phyloP scores from a whole-genome alignment of 768 basidiomycete species.

The Lactifluus piperatus region DNA sequence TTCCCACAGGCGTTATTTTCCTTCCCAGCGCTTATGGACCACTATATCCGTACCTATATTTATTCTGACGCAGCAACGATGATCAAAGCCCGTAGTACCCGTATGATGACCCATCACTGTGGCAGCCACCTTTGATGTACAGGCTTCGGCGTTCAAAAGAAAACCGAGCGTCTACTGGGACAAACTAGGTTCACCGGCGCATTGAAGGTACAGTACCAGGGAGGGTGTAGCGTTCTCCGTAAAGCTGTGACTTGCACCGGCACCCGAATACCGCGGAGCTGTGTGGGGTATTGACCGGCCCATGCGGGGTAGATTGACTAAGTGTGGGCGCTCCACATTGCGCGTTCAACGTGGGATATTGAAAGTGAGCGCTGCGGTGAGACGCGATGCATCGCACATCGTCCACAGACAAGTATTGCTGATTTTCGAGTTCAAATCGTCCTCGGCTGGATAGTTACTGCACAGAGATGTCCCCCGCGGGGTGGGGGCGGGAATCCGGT shows the following conservation, averaged over 20 bases:
- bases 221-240: background rate
- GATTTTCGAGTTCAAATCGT: background rate
- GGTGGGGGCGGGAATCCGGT: background rate
- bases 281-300: background rate
- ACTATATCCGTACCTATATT: background rate
- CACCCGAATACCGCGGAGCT: constrained; percentile 4
- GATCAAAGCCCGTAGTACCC: constrained; percentile 1
- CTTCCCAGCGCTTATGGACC: too few species aligned
- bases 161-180: background rate
- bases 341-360: background rate
- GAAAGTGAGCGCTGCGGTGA: background rate
- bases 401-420: background rate
- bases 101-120: constrained; percentile 9
- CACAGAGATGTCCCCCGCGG: background rate
- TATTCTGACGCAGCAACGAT: background rate
- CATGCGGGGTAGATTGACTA: constrained; percentile 1
- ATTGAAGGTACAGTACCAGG: background rate
- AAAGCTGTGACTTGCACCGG: background rate
- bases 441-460: background rate
- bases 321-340: background rate
- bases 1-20: too few species aligned
- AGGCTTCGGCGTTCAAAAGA: background rate
- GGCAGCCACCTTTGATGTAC: background rate
- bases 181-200: background rate
- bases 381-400: background rate